Evolutionary conservation across 257 asterid species (phyloP), one percentile per base, ranked within the genome.

Genomic region (Solanum sitiens): DNA sequence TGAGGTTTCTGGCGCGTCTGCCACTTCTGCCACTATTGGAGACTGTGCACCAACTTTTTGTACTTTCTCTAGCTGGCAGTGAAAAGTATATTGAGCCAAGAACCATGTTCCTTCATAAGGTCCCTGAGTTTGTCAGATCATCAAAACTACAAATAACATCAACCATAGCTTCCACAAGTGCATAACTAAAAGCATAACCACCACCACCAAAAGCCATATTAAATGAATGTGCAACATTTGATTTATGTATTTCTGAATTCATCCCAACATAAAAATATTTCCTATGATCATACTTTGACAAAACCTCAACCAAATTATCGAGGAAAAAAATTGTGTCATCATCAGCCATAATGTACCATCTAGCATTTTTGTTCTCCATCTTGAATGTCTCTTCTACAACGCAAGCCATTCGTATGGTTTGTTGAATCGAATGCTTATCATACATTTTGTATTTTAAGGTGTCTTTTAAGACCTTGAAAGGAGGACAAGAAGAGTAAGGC

Each of bases 111-210:
- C 37, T 35, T 35, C 6, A 35, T 35, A 35, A 35, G 37, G 37
- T 35, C 37, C 37, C 37, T 35, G 37, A 4, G 37, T 35, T 35
- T 35, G 6, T 35, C 37, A 35, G 4, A 35, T 35, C 6, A 4
- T 35, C 4, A 35, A 35, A 35, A 35, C 37, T 35, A 35, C 37
- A 35, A 35, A 35, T 35, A 35, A 35, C 6, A 35, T 83, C 84
- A 27, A 93, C 90, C 91, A 93, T 80, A n/a, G 93, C 95, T 42
- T 92, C 90, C 4, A 94, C 95, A 30, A 92, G 88, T 33, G 94
- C 94, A 88, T 91, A 91, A 80, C 96, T 92, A 71, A 92, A 65
- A 44, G 91, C 93, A 85, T 87, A 92, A 9, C 87, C 87, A 12
- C 74, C 87, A 12, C 87, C 87, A 37, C 94, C 94, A 89, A 91